Percentiles rank a stretch among this genome's conserved stretches.
Evolutionary conservation across 768 basidiomycete genomes (phyloP).

Genomic region (Lentinus tigrinus): DNA sequence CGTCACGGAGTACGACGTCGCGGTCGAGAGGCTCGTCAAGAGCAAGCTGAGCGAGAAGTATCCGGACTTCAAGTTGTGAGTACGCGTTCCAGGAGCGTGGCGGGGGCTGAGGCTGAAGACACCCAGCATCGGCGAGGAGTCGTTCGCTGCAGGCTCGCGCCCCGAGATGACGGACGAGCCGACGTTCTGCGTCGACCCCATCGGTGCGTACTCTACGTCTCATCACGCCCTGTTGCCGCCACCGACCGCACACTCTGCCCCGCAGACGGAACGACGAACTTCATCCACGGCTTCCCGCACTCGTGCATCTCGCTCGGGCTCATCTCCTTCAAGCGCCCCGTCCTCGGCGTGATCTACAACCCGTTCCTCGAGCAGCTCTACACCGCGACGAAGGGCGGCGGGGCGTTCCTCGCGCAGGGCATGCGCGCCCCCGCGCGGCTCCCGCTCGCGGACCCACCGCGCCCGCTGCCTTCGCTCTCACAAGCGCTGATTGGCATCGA

Average conservation of each 20-base stretch:
- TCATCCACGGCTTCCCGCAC: constrained; percentile 83
- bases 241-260: neutral
- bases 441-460: constrained; percentile 63
- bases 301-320: constrained; percentile 91
- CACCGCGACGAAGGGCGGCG: constrained; percentile 75
- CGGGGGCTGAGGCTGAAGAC: neutral
- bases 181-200: constrained; percentile 96
- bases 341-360: constrained; percentile 91
- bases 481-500: constrained; percentile 77
- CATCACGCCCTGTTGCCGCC: neutral
- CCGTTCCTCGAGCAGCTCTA: constrained; percentile 89
- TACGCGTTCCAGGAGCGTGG: constrained; percentile 15
- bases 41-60: constrained; percentile 61
- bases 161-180: constrained; percentile 79
- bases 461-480: constrained; percentile 71
- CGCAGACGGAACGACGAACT: constrained; percentile 86
- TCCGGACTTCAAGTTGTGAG: constrained; percentile 83
- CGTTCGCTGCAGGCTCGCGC: constrained; percentile 73
- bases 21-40: constrained; percentile 84
- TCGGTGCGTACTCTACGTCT: constrained; percentile 49
- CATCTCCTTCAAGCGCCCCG: constrained; percentile 75
- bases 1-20: constrained; percentile 93
- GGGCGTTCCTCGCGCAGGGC: constrained; percentile 56
- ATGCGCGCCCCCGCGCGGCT: constrained; percentile 55
- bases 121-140: constrained; percentile 89